phyloP scores from a whole-genome alignment of 805 yeast genomes.

The Pichia paraexigua region DNA sequence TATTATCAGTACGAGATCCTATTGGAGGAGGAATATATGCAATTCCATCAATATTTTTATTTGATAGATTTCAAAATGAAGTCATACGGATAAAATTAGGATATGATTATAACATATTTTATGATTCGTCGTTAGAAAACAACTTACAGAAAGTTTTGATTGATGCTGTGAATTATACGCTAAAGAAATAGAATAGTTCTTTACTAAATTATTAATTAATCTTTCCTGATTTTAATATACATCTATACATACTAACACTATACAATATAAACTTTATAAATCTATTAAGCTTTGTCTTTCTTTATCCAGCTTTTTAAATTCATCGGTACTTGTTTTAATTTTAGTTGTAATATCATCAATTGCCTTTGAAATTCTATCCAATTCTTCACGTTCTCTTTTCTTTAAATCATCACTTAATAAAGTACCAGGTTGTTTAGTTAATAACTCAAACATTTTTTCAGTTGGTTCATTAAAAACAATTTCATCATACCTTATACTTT shows the following conservation, averaged over 20 bases:
- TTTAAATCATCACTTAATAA: conserved; percentile 31
- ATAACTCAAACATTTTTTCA: conserved; percentile 70
- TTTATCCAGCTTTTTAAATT: conserved; percentile 24
- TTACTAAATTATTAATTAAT: neutral
- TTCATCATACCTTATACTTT: conserved; percentile 73
- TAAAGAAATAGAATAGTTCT: neutral
- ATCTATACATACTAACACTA: neutral
- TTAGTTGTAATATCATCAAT: conserved; percentile 22
- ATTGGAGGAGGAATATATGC: conserved; percentile 32
- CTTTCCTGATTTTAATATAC: neutral
- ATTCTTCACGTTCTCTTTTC: conserved; percentile 58
- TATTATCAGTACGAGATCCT: conserved; percentile 24
- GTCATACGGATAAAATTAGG: conserved; percentile 18
- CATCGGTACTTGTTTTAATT: conserved; percentile 18
- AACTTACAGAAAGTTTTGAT: conserved; percentile 14
- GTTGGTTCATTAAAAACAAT: conserved; percentile 94
- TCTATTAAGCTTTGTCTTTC: conserved; percentile 24
- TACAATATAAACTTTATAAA: conserved; percentile 1
- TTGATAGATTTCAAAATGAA: conserved; percentile 20
- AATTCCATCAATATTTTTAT: conserved; percentile 22
- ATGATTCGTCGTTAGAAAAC: conserved; percentile 10
- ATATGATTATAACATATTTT: conserved; percentile 19
- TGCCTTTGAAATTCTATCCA: conserved; percentile 42
- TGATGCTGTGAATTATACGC: neutral
- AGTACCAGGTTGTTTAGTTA: conserved; percentile 62